These are phyloP conservation scores for Aspergillus sclerotiicarbonarius DNA, from an alignment of 495 filamentous ascomycete genomes.

Conservation along the genomic window DNA sequence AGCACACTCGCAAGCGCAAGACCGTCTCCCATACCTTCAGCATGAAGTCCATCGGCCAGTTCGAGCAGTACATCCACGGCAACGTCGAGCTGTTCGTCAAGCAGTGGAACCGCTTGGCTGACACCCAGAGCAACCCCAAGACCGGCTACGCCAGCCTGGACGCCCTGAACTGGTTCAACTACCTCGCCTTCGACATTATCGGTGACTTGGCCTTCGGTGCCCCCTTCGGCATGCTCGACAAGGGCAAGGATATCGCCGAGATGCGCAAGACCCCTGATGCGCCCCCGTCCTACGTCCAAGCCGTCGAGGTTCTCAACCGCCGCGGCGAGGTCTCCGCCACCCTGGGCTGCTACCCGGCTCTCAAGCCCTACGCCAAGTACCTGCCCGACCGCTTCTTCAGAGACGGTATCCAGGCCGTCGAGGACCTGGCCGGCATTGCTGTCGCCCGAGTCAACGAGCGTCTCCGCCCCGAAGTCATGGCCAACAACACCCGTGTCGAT, in stretches of 20 bases:
- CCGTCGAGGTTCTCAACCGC: conserved; percentile 55
- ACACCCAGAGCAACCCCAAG: conserved; percentile 42
- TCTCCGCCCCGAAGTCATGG: conserved; percentile 59
- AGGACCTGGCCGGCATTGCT: conserved; percentile 61
- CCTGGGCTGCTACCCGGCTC: conserved; percentile 43
- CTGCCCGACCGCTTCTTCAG: conserved; percentile 53
- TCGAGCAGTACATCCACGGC: conserved; percentile 83
- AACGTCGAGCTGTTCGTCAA: conserved; percentile 74
- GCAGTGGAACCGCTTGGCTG: conserved; percentile 64
- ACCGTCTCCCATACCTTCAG: conserved; percentile 85
- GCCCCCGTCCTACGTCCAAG: conserved; percentile 46
- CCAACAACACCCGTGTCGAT: conserved; percentile 64
- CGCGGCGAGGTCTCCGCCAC: conserved; percentile 54
- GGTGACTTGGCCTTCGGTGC: conserved; percentile 58
- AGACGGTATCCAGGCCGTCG: conserved; percentile 47
- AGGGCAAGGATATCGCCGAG: conserved; percentile 58
- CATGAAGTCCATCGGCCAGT: conserved; percentile 75
- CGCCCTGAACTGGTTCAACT: conserved; percentile 91
- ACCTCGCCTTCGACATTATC: conserved; percentile 90
- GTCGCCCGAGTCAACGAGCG: conserved; percentile 76
- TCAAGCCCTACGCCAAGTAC: conserved; percentile 52
- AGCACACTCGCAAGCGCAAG: conserved; percentile 90
- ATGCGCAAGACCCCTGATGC: conserved; percentile 49
- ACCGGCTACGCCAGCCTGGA: conserved; percentile 63
- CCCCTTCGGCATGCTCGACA: conserved; percentile 54